A percentile compares a stretch with the other conserved stretches of the same genome.
These are phyloP conservation scores for Chrysoporthe puriensis DNA, from an alignment of 2,329 filamentous ascomycete species.

Conservation along the genomic window DNA sequence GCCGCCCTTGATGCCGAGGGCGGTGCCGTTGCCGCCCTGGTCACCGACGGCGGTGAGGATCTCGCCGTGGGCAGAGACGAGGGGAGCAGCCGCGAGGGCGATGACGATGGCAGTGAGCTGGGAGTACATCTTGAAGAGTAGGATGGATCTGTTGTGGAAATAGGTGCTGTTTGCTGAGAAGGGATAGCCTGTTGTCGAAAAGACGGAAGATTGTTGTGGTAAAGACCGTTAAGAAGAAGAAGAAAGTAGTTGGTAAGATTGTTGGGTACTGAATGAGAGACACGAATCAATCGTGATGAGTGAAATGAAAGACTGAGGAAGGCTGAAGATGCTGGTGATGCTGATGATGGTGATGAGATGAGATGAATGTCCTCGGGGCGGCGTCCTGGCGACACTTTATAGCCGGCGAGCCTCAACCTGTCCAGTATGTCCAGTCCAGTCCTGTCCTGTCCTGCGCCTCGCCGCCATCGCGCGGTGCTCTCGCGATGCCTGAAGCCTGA, in stretches of 20 bases:
- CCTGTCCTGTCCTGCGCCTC: background rate
- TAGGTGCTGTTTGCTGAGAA: background rate
- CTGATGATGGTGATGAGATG: conserved; percentile 10
- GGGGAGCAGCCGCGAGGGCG: conserved; percentile 32
- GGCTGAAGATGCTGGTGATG: conserved; percentile 20
- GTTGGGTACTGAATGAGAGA: conserved; percentile 16
- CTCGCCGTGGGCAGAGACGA: conserved; percentile 38
- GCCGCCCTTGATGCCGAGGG: conserved; percentile 43
- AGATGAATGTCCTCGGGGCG: conserved; percentile 1
- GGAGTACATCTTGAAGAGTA: conserved; percentile 33
- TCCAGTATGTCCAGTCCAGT: too few relatives aligned
- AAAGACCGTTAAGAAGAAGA: conserved; percentile 13
- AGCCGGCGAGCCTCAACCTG: background rate
- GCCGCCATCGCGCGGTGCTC: background rate
- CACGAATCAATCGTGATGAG: conserved; percentile 22
- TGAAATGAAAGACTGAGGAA: conserved; percentile 7
- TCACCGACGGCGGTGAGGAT: conserved; percentile 36
- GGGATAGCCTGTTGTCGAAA: background rate
- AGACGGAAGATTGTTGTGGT: background rate
- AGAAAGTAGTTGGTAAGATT: background rate
- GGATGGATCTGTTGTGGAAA: background rate
- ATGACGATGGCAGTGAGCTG: conserved; percentile 24
- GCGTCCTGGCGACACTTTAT: conserved; percentile 8
- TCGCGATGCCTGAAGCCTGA: background rate
- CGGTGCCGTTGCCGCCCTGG: conserved; percentile 44